Evolutionary conservation across 345 rosid species (phyloP).

Genomic region (Corchorus olitorius): DNA sequence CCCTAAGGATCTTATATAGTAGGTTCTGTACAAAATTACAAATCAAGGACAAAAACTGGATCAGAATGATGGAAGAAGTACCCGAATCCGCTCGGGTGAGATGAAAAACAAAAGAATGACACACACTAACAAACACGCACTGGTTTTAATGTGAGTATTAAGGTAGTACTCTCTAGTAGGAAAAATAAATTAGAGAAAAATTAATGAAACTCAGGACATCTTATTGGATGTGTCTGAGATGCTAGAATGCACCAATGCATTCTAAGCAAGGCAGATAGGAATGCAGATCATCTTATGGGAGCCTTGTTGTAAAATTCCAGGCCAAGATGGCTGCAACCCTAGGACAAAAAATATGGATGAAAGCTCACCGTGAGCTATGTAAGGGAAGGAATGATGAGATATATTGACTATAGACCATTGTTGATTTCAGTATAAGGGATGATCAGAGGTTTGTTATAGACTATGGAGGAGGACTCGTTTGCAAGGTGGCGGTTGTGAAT

Average conservation of each 20-base stretch:
- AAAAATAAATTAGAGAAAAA: slow-evolving; percentile 15
- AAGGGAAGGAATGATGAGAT: slow-evolving; percentile 28
- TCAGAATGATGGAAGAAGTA: slow-evolving; percentile 31
- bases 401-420: slow-evolving; percentile 25
- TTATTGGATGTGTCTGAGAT: slow-evolving; percentile 50
- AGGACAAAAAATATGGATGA: slow-evolving; percentile 26
- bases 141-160: slow-evolving; percentile 37
- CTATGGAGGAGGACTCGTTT: slow-evolving; percentile 95
- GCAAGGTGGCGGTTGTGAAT: slow-evolving; percentile 85
- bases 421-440: slow-evolving; percentile 29
- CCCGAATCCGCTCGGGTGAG: slow-evolving; percentile 37
- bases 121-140: slow-evolving; percentile 48
- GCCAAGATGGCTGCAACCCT: slow-evolving; percentile 78
- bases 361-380: slow-evolving; percentile 27
- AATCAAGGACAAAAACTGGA: slow-evolving; percentile 50
- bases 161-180: slow-evolving; percentile 33
- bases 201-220: slow-evolving; percentile 39
- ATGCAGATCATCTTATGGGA: slow-evolving; percentile 58
- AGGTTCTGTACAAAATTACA: slow-evolving; percentile 64
- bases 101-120: slow-evolving; percentile 52
- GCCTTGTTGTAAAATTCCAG: slow-evolving; percentile 75
- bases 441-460: slow-evolving; percentile 51
- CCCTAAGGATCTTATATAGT: slow-evolving; percentile 43
- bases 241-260: slow-evolving; percentile 77
- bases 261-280: slow-evolving; percentile 49